Evolutionary conservation across 2,329 filamentous ascomycete species (phyloP), one percentile per base, ranked within the genome.

Genomic region (Ophiocordyceps camponoti-rufipedis): DNA sequence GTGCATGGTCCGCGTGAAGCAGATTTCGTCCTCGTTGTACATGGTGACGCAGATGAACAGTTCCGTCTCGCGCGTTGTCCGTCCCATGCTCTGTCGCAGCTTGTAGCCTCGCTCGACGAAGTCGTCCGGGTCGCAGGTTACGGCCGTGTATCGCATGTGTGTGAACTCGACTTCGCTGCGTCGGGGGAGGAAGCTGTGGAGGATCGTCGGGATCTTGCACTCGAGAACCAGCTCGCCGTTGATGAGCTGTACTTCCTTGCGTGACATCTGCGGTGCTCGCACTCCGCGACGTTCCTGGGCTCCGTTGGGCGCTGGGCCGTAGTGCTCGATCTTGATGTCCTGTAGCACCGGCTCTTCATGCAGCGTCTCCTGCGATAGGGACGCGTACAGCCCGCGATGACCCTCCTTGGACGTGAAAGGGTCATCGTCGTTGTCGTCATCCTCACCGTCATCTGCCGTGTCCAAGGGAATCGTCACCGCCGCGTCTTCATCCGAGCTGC

Each of bases 1-100:
- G 61, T 96, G 86, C 89, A 98, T 96, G 1, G 91, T 98, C 42
- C 91, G 78, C 7, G 91, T 95, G 55, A 98, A 98, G 58, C 87
- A 78, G 55, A 94, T 85, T 59, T 96, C 91, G 63, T 95, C 85
- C 64, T 98, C 91, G 63, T 98, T 98, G 69, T 95, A 96, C 91
- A 96, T 96, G 54, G 91, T 98, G 49, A 98, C 71, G 59, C 88
- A 94, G 55, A 98, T 94, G 60, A 96, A 91, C 8, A 98, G 68
- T 63, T 98, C 91, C 0, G 89, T 96, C 62, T 96, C 88, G 50
- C 91, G 78, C 28, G 80, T 70, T 1, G 85, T 94, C 47, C 69
- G 74, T 42, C 87, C 87, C 49, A 95, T 86, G 57, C 85, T 85
- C 62, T 96, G 91, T 45, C 91, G 82, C 55, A 98, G 67, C 58